These are phyloP conservation scores for Vitis vinifera DNA, from an alignment of 164 flowering plant species.

Conservation along the genomic window ASM3070453v1 NC_081822.1:12931501-12932000, in stretches of 20 bases:
- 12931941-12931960: constrained; percentile 63
- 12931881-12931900: constrained; percentile 53
- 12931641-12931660: constrained; percentile 51
- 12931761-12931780: neutral
- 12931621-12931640: constrained; percentile 53
- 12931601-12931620: constrained; percentile 76
- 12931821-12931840: neutral
- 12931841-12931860: constrained; percentile 36
- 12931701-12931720: constrained; percentile 59
- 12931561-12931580: constrained; percentile 73
- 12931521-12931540: neutral
- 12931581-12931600: constrained; percentile 74
- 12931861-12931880: constrained; percentile 65
- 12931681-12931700: constrained; percentile 61
- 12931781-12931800: no score
- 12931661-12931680: constrained; percentile 50
- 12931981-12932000: constrained; percentile 47
- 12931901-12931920: constrained; percentile 56
- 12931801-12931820: no score
- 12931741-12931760: constrained; percentile 42
- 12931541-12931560: neutral
- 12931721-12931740: constrained; percentile 35
- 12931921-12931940: constrained; percentile 51
- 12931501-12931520: neutral
- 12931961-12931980: constrained; percentile 39